A percentile compares a stretch with the other conserved stretches of the same genome.
phyloP scores from a whole-genome alignment of 140 eudicot species.

The Oenanthe javanica region DNA sequence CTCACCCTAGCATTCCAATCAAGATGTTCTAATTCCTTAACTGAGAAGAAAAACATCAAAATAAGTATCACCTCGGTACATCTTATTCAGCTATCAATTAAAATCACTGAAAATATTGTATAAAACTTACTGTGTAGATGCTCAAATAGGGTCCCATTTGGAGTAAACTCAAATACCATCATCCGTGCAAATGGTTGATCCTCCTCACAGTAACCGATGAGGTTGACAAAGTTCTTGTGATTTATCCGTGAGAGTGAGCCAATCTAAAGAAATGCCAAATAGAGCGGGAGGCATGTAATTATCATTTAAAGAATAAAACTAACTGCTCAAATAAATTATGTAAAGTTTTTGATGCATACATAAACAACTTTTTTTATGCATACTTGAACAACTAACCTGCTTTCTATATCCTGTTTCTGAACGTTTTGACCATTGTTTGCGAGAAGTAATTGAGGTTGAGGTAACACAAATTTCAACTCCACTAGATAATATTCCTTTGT shows the following conservation, averaged over 20 bases:
- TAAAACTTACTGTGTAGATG: constrained; percentile 68
- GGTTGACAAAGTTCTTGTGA: constrained; percentile 89
- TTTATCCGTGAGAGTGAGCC: constrained; percentile 69
- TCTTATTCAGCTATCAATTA: not conserved
- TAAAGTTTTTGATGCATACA: not conserved
- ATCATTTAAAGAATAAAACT: not conserved
- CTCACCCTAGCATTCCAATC: constrained; percentile 87
- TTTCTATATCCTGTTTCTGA: constrained; percentile 61
- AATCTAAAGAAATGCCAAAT: constrained; percentile 38
- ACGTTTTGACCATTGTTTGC: constrained; percentile 62
- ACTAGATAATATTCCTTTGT: constrained; percentile 90
- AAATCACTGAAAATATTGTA: not conserved
- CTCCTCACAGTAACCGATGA: constrained; percentile 94
- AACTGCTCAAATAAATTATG: not conserved
- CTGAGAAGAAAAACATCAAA: constrained; percentile 31
- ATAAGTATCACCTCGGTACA: not conserved
- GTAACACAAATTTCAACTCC: constrained; percentile 91
- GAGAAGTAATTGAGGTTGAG: constrained; percentile 41
- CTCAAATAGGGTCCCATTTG: constrained; percentile 79
- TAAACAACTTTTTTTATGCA: constrained; percentile 7
- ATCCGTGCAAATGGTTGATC: constrained; percentile 71
- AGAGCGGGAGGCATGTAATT: not conserved
- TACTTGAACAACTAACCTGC: constrained; percentile 46
- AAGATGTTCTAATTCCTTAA: constrained; percentile 73
- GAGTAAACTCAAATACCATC: constrained; percentile 98